Conservation (phyloP, 2,329 filamentous ascomycete species). For the Penicillium sp. region DNA sequence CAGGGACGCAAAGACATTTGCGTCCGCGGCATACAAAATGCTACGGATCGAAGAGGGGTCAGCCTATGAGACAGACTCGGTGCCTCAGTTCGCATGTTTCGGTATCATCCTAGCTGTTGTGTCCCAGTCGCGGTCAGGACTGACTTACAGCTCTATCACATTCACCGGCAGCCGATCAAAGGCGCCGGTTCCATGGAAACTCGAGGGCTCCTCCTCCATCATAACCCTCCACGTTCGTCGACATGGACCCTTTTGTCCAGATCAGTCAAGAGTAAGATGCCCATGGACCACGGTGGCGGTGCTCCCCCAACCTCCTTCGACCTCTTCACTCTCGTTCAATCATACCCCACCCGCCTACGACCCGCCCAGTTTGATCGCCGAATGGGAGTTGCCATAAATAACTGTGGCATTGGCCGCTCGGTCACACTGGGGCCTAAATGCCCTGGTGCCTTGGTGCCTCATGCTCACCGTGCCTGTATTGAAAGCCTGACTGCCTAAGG, state of each 20-base stretch:
- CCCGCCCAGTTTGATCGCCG: constrained; percentile 12
- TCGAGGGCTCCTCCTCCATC: constrained; percentile 19
- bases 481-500: no score
- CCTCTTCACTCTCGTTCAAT: neutral
- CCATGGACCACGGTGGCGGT: constrained; percentile 16
- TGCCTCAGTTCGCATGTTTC: neutral
- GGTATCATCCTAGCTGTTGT: neutral
- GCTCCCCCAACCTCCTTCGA: constrained; percentile 12
- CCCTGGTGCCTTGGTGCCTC: no score
- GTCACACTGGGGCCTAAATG: no score
- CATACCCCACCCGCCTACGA: no score
- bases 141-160: constrained; percentile 19
- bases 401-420: neutral
- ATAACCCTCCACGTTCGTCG: constrained; percentile 15
- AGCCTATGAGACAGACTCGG: constrained; percentile 9
- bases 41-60: constrained; percentile 25
- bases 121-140: neutral
- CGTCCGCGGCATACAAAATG: constrained; percentile 43
- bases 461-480: no score
- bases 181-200: constrained; percentile 6
- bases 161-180: constrained; percentile 19
- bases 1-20: constrained; percentile 44
- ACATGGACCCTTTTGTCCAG: constrained; percentile 14
- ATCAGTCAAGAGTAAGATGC: constrained; percentile 9
- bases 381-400: constrained; percentile 11